Evolutionary conservation across 768 basidiomycete genomes (phyloP), one percentile per base, ranked within the genome.

Genomic region (Russula compacta): DNA sequence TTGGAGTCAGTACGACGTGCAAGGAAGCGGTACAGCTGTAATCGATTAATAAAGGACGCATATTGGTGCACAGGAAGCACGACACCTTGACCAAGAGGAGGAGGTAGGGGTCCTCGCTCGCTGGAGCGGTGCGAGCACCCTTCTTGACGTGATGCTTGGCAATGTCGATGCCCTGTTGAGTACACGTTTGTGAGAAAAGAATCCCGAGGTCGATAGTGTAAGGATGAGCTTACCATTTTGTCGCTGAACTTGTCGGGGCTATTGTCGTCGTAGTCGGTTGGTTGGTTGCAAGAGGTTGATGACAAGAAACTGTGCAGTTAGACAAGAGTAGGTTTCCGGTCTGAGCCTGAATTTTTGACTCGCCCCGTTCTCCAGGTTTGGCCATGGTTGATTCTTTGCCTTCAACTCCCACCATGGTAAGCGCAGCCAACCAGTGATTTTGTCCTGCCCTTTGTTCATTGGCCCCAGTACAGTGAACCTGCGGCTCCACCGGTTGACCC

Each of bases 91-190:
- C 97, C 65, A 99, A 86, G 71, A 98, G 83, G 70, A 97, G 86
- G 70, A 99, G 84, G 80, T 99, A 98, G 17, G 95, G 95, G 77
- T 99, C 97, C 89, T 98, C 92, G 75, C 92, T 95, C 82, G 91
- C 92, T 74, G 97, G 97, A 65, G 92, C 92, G 68, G 89, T 89
- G 66, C 97, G 86, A 72, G 84, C 79, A 69, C 94, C 85, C 84
- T 97, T 98, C 87, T 90, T 95, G 86, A 97, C 95, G 86, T 99
- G 95, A 83, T 98, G 95, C 76, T 81, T 79, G 75, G 82, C 81
- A 77, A 98, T 84, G 79, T 97, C 94, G 77, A 97, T 95, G 87
- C 93, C 94, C 94, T 92, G 73, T 14, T 42, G 49, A 59, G 8
- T 61, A 63, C 40, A 24, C 40, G 29, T 59, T 33, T 19, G 21